Conservation (phyloP, 192 early-diverging fungal species). For the Backusella tuberculispora region DNA sequence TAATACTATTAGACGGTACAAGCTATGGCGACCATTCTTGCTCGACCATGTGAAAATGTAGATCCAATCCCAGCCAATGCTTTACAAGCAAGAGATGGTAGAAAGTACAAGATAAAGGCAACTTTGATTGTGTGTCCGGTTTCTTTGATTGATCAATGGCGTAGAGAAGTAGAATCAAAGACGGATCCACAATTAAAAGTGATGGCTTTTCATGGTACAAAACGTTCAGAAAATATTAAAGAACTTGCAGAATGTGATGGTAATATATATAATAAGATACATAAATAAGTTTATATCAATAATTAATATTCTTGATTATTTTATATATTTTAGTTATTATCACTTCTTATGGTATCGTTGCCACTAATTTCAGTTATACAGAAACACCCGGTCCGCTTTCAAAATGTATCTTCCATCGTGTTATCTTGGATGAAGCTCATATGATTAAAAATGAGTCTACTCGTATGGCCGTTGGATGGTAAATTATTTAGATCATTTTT, state of each 20-base stretch:
- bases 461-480: conserved; percentile 48
- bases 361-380: conserved; percentile 27
- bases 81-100: background rate
- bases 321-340: conserved; percentile 48
- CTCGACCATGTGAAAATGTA: conserved; percentile 41
- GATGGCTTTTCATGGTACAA: conserved; percentile 65
- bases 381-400: conserved; percentile 28
- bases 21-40: conserved; percentile 63
- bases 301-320: background rate
- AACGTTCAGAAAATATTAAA: conserved; percentile 40
- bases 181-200: conserved; percentile 57
- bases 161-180: conserved; percentile 64
- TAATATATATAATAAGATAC: conserved; percentile 19
- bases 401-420: conserved; percentile 42
- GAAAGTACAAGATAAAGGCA: conserved; percentile 45
- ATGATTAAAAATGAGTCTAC: conserved; percentile 57
- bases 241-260: conserved; percentile 52
- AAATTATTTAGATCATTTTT: background rate
- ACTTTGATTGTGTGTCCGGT: conserved; percentile 76
- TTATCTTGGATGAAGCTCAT: conserved; percentile 67
- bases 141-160: conserved; percentile 75
- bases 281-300: background rate
- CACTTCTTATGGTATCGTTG: conserved; percentile 48
- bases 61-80: background rate
- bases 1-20: conserved; percentile 60